Evolutionary conservation across 768 basidiomycete species (phyloP), one percentile per base, ranked within the genome.

Genomic region (Mycena metata): DNA sequence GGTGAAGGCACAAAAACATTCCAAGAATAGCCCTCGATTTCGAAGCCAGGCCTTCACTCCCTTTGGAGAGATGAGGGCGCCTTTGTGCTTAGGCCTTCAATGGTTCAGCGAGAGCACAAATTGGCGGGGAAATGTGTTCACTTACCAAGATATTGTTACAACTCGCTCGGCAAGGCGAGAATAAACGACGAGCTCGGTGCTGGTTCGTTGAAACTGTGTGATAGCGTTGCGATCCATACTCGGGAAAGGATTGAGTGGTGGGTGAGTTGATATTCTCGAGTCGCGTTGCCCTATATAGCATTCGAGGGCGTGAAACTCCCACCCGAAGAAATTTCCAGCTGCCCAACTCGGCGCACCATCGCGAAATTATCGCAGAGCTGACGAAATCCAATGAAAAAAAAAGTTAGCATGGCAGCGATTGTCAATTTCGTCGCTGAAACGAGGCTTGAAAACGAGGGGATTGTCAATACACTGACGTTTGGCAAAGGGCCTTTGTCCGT

Each of bases 151-250:
- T 1, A 65, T 5, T 0, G 54, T 58, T 2, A 65, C 64, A 26
- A 43, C 46, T 15, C 8, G n/a, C 17, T 50, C 64, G 2, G 46
- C 64, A 1, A 50, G 43, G 2, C 55, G 45, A 10, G 46, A 65
- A n/a, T 26, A 65, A 8, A 50, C 26, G 3, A 65, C 19, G 10
- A 65, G 24, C 9, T 65, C 64, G 12, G 23, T 47, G n/a, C 19
- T 15, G 0, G 13, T 30, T 16, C 15, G 13, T 21, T 65, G 64
- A 26, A 33, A 17, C 0, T 49, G 1, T 5, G 30, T 11, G 12
- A 9, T 15, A 3, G 47, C 23, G 33, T 65, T 17, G 35, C 15
- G 35, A 33, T 33, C 21, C 54, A 64, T 64, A 54, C 21, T 45
- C 26, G 19, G 24, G 35, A 42, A 23, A 8, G 5, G 8, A 21